Evolutionary conservation across 1,139 yeast genomes (phyloP).

Genomic region (Yamadazyma spencermartinsiae): DNA sequence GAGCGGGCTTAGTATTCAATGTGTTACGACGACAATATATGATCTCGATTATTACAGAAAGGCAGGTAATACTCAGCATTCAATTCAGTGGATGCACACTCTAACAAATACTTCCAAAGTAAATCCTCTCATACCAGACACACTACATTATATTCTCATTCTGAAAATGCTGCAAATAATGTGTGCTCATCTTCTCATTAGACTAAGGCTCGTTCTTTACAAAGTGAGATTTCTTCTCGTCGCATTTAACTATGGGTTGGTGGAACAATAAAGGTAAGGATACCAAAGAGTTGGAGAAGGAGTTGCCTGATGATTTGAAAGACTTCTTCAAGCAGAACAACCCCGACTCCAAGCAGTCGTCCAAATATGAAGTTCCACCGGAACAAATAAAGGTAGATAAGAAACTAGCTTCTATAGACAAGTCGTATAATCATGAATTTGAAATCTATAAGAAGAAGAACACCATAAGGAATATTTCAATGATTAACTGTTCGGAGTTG

Average conservation of each 20-base stretch:
- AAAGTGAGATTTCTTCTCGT: no score
- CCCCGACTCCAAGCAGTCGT: constrained; percentile 28
- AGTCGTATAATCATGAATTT: constrained; percentile 27
- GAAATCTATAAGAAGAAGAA: constrained; percentile 35
- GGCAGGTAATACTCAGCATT: no score
- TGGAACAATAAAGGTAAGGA: constrained; percentile 19
- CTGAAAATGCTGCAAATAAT: no score
- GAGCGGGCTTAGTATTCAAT: constrained; percentile 18
- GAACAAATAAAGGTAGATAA: constrained; percentile 31
- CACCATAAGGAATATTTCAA: constrained; percentile 25
- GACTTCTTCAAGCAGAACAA: constrained; percentile 34
- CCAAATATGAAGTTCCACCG: constrained; percentile 28
- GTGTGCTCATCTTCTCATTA: no score
- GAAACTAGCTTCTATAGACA: constrained; percentile 20
- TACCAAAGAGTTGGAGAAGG: constrained; percentile 28
- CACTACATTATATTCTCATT: no score
- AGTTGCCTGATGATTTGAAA: constrained; percentile 33
- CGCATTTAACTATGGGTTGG: constrained; percentile 14
- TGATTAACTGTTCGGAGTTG: constrained; percentile 45
- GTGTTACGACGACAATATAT: no score
- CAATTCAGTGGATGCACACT: no score
- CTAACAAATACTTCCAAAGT: no score
- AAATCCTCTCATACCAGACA: no score
- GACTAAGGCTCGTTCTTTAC: no score
- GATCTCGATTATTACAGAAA: no score